phyloP scores from a whole-genome alignment of 2,329 filamentous ascomycete species.

The Thermoascus crustaceus region DNA sequence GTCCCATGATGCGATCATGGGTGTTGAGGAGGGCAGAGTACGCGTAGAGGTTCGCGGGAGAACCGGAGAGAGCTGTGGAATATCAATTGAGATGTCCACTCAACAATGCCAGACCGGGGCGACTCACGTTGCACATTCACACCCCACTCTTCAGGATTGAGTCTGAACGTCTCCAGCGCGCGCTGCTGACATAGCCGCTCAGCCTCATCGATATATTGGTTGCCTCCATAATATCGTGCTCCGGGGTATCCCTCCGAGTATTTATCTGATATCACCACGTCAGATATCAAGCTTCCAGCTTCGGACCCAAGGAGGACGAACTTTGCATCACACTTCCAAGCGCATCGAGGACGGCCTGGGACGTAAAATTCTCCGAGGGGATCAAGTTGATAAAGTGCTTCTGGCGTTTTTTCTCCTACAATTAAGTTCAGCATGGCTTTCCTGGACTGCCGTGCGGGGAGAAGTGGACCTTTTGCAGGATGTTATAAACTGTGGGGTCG shows the following conservation, averaged over 20 bases:
- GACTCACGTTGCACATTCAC: conserved; percentile 83
- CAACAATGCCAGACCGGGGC: conserved; percentile 2
- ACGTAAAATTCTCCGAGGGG: conserved; percentile 92
- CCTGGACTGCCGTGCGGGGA: neutral
- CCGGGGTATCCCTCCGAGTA: conserved; percentile 98
- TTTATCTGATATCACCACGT: conserved; percentile 58
- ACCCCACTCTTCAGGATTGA: conserved; percentile 83
- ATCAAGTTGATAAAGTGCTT: conserved; percentile 98
- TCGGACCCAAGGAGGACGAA: conserved; percentile 40
- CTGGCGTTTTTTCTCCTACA: conserved; percentile 85
- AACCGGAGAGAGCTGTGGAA: conserved; percentile 63
- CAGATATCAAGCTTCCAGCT: conserved; percentile 12
- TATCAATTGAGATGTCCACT: conserved; percentile 11
- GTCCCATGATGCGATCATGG: conserved; percentile 93
- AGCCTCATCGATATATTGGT: conserved; percentile 88
- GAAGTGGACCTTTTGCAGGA: conserved; percentile 69
- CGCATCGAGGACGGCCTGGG: conserved; percentile 83
- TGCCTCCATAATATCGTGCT: conserved; percentile 92
- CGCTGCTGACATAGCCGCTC: conserved; percentile 85
- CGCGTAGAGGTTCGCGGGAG: conserved; percentile 67
- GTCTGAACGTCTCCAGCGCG: conserved; percentile 76
- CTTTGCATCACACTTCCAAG: conserved; percentile 93
- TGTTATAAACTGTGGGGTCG: conserved; percentile 78
- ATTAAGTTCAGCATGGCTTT: conserved; percentile 7
- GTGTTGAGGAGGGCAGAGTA: conserved; percentile 95